These are phyloP conservation scores for Anthracocystis walkeri DNA, from an alignment of 1,284 basidiomycete genomes.

Conservation along the genomic window DNA sequence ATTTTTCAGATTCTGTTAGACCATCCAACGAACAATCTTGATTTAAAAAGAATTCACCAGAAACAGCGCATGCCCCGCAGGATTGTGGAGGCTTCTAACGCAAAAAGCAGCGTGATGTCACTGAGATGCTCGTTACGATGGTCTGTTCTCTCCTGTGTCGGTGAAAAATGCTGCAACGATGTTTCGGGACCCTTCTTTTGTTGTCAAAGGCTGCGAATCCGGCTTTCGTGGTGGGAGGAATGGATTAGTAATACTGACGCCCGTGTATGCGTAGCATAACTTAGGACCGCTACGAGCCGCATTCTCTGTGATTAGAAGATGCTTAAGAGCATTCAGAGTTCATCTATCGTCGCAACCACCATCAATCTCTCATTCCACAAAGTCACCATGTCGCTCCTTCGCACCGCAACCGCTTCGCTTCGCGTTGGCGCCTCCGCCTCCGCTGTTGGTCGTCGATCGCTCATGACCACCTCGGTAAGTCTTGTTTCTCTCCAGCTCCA, in stretches of 20 bases:
- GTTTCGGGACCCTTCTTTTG: conserved; percentile 2
- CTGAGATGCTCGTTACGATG: conserved; percentile 9
- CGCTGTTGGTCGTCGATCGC: conserved; percentile 16
- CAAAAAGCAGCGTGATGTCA: conserved; percentile 18
- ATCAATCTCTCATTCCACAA: conserved; percentile 1
- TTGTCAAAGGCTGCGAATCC: background rate
- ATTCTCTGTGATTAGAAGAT: background rate
- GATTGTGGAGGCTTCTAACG: conserved; percentile 16
- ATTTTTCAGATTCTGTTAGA: no score
- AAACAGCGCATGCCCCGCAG: background rate
- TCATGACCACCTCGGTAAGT: conserved; percentile 42
- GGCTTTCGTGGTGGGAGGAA: background rate
- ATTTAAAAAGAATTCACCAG: background rate
- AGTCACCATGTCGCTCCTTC: conserved; percentile 46
- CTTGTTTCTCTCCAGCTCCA: background rate
- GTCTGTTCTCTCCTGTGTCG: background rate
- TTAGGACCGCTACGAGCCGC: background rate
- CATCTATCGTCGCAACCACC: background rate
- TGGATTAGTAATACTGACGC: conserved; percentile 7
- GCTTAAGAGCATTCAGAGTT: background rate
- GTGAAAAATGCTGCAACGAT: background rate
- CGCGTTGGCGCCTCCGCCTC: conserved; percentile 13
- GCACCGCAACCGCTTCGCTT: conserved; percentile 20
- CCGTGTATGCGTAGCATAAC: background rate
- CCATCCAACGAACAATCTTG: background rate